phyloP scores from a whole-genome alignment of 495 filamentous ascomycete genomes.

The Parathielavia hyrcaniae region DNA sequence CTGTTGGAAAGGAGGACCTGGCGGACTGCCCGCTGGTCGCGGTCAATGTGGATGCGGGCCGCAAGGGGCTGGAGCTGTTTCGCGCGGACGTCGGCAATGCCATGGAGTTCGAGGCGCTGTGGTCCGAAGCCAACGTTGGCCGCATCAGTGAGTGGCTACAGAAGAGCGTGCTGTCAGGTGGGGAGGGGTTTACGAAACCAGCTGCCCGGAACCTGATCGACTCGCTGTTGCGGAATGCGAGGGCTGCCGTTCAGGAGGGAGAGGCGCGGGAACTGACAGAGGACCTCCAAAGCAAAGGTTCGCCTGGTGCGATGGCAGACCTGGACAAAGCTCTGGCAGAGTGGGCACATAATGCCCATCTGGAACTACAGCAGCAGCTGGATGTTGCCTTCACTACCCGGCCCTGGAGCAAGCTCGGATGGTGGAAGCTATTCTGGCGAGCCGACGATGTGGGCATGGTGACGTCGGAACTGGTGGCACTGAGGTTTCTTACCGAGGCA shows the following conservation, averaged over 20 bases:
- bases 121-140: conserved; percentile 65
- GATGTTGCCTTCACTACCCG: conserved; percentile 63
- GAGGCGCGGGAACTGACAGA: conserved; percentile 38
- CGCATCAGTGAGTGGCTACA: conserved; percentile 62
- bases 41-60: conserved; percentile 42
- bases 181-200: conserved; percentile 47
- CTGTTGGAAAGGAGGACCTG: conserved; percentile 32
- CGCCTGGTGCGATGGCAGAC: conserved; percentile 39
- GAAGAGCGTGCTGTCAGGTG: conserved; percentile 39
- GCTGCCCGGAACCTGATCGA: conserved; percentile 58
- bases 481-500: conserved; percentile 64
- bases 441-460: conserved; percentile 86
- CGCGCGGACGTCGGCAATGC: conserved; percentile 62
- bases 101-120: conserved; percentile 61
- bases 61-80: conserved; percentile 57
- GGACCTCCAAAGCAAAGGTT: conserved; percentile 29
- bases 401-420: conserved; percentile 68
- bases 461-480: conserved; percentile 65
- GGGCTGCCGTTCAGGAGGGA: conserved; percentile 46
- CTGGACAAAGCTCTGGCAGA: conserved; percentile 53
- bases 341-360: conserved; percentile 77
- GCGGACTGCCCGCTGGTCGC: conserved; percentile 31
- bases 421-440: conserved; percentile 95
- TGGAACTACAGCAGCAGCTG: conserved; percentile 72
- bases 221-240: conserved; percentile 57